Evolutionary conservation across 148 eudicot species (phyloP).

Genomic region (Diospyros lotus): DNA sequence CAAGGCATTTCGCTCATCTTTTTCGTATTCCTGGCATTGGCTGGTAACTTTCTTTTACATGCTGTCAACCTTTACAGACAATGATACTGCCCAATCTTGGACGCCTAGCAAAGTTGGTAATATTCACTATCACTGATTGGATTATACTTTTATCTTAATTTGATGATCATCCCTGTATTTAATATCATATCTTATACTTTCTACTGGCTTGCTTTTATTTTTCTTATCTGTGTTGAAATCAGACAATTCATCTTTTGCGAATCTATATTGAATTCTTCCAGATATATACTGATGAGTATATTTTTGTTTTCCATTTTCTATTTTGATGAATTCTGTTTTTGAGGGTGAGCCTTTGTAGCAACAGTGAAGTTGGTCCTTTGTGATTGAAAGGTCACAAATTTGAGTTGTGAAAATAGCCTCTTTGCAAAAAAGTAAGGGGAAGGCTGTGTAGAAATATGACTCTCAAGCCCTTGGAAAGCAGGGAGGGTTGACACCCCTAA

Average conservation of each 20-base stretch:
- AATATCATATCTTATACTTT: neutral
- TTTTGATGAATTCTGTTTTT: neutral
- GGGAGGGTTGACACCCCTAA: neutral
- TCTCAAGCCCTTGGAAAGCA: neutral
- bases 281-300: neutral
- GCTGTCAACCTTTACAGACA: conserved; percentile 47
- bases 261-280: neutral
- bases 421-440: no score
- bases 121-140: conserved; percentile 5
- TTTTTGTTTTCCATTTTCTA: neutral
- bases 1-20: conserved; percentile 5
- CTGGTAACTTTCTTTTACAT: conserved; percentile 9
- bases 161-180: conserved; percentile 8
- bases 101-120: conserved; percentile 97
- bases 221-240: neutral
- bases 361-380: no score
- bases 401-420: no score
- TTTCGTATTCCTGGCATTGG: conserved; percentile 3
- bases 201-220: neutral
- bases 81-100: conserved; percentile 91
- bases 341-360: no score
- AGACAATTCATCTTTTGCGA: neutral
- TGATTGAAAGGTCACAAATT: no score
- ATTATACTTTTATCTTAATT: conserved; percentile 7
- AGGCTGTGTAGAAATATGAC: neutral